Evolutionary conservation across 2,329 filamentous ascomycete genomes (phyloP).

Genomic region (Aspergillus terreus): DNA sequence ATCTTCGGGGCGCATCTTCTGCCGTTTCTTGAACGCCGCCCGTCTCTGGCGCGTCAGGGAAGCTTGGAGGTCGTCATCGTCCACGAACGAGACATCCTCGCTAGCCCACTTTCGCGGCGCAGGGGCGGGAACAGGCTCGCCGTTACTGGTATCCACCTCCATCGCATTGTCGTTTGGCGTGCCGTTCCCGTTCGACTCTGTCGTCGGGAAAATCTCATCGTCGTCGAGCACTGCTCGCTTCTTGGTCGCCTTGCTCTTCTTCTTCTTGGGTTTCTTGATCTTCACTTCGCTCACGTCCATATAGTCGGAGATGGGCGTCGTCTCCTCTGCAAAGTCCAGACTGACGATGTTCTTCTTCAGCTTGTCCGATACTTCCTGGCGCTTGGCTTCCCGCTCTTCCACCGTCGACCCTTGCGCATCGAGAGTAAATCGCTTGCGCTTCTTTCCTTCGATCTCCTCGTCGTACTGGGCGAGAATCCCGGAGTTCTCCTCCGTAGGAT

Average conservation of each 20-base stretch:
- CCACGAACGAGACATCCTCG: conserved; percentile 68
- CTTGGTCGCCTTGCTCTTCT: conserved; percentile 72
- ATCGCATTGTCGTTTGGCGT: conserved; percentile 54
- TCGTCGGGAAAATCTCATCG: conserved; percentile 50
- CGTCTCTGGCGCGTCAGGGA: conserved; percentile 79
- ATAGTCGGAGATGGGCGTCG: conserved; percentile 73
- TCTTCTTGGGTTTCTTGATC: conserved; percentile 88
- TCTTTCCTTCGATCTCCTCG: conserved; percentile 89
- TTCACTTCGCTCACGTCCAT: conserved; percentile 82
- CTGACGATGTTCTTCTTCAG: conserved; percentile 67
- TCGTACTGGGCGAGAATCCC: conserved; percentile 86
- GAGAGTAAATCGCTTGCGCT: conserved; percentile 80
- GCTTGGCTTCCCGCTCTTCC: conserved; percentile 59
- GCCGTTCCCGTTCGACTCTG: conserved; percentile 30
- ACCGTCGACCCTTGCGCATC: conserved; percentile 70
- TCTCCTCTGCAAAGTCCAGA: conserved; percentile 65
- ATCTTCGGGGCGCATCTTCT: conserved; percentile 80
- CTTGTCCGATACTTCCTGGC: conserved; percentile 53
- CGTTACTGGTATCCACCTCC: conserved; percentile 67
- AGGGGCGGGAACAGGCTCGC: conserved; percentile 28
- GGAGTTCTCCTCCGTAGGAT: conserved; percentile 69
- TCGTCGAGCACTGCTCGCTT: conserved; percentile 62
- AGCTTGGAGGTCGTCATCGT: conserved; percentile 89
- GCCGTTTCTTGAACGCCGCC: conserved; percentile 84
- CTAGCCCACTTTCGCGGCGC: conserved; percentile 60